phyloP scores from a whole-genome alignment of 805 yeast genomes.

The Ogataea trehaloabstinens region DNA sequence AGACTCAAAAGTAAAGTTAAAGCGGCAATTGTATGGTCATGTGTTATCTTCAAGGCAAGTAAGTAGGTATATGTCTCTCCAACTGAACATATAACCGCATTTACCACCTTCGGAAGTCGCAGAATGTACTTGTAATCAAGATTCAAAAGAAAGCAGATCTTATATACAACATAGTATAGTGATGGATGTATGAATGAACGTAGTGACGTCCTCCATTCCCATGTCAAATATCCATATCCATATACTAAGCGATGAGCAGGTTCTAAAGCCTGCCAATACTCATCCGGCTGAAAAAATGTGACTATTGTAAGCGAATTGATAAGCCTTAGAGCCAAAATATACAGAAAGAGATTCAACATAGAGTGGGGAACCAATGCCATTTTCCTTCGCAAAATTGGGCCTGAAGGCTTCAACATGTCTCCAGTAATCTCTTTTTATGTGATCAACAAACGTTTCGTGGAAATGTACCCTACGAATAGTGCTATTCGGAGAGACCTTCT shows the following conservation, averaged over 20 bases:
- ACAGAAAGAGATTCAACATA: slow-evolving; percentile 1
- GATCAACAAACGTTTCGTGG: too few species aligned
- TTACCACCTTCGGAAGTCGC: slow-evolving; percentile 61
- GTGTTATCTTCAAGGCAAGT: slow-evolving; percentile 36
- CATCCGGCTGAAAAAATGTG: slow-evolving; percentile 96
- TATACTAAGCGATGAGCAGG: slow-evolving; percentile 79
- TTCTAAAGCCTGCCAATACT: slow-evolving; percentile 88
- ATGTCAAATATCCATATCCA: slow-evolving; percentile 81
- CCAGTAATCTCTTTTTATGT: too few species aligned
- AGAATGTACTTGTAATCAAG: slow-evolving; percentile 42
- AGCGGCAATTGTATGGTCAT: slow-evolving; percentile 33
- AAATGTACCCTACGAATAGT: too few species aligned
- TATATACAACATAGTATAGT: slow-evolving; percentile 52
- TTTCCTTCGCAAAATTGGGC: too few species aligned
- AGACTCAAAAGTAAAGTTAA: slow-evolving; percentile 50
- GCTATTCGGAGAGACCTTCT: too few species aligned
- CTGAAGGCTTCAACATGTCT: too few species aligned
- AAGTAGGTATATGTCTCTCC: slow-evolving; percentile 64
- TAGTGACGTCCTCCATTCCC: slow-evolving; percentile 88
- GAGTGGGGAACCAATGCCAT: neutral
- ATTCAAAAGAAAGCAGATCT: slow-evolving; percentile 30
- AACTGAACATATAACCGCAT: slow-evolving; percentile 65
- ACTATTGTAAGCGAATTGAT: slow-evolving; percentile 59
- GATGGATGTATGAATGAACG: slow-evolving; percentile 81
- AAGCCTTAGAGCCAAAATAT: slow-evolving; percentile 44